Evolutionary conservation across 345 rosid genomes (phyloP).

Genomic region (Moringa oleifera): DNA sequence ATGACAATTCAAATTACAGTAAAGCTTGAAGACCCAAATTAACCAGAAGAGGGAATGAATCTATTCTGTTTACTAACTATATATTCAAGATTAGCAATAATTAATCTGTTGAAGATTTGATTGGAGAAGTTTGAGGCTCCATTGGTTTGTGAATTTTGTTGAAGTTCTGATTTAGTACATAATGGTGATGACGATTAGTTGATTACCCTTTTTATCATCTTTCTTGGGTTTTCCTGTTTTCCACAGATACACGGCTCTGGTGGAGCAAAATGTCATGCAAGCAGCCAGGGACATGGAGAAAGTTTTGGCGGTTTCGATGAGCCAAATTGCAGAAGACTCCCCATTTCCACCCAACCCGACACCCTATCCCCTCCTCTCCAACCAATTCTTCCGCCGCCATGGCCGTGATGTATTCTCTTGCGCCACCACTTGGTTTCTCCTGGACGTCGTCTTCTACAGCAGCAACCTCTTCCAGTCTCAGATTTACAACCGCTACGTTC

Average conservation of each 20-base stretch:
- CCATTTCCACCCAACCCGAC: slow-evolving; percentile 21
- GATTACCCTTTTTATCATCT: no score
- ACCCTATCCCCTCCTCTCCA: slow-evolving; percentile 46
- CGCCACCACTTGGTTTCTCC: slow-evolving; percentile 54
- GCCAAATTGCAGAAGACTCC: slow-evolving; percentile 39
- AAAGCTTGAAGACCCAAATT: no score
- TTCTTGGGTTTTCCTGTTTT: background rate
- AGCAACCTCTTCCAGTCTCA: slow-evolving; percentile 61
- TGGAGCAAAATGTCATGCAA: slow-evolving; percentile 54
- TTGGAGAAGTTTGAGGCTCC: no score
- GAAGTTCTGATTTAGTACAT: no score
- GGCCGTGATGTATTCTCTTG: slow-evolving; percentile 64
- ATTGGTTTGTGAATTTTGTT: no score
- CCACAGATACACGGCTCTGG: slow-evolving; percentile 68
- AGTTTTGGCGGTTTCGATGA: slow-evolving; percentile 45
- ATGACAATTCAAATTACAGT: no score
- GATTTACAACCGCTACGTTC: slow-evolving; percentile 24
- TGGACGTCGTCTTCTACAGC: slow-evolving; percentile 63
- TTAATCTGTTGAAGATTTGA: no score
- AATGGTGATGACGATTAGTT: no score
- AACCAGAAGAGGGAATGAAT: no score
- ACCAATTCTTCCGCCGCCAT: slow-evolving; percentile 51
- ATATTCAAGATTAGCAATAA: no score
- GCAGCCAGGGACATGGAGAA: slow-evolving; percentile 68
- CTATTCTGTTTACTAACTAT: no score